phyloP scores from a whole-genome alignment of 768 basidiomycete genomes.

The Auriscalpium microsporum region DNA sequence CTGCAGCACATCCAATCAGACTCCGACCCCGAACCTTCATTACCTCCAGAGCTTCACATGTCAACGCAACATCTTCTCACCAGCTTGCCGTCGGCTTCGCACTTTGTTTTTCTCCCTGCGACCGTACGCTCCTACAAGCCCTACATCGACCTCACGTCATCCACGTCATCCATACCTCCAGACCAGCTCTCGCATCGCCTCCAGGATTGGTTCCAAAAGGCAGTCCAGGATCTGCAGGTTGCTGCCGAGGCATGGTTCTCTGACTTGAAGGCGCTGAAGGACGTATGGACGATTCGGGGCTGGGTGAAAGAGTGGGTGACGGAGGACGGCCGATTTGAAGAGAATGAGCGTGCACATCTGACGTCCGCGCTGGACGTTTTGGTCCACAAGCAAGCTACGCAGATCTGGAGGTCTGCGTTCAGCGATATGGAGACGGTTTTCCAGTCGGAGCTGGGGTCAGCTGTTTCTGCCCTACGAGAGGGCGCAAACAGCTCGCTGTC shows the following conservation, averaged over 20 bases:
- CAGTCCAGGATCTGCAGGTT: slow-evolving; percentile 35
- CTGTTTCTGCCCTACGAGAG: slow-evolving; percentile 27
- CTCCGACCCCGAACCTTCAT: slow-evolving; percentile 16
- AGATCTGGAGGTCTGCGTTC: slow-evolving; percentile 51
- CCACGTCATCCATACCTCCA: slow-evolving; percentile 43
- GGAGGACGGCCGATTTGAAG: slow-evolving; percentile 34
- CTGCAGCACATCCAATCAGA: slow-evolving; percentile 58
- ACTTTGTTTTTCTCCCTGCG: slow-evolving; percentile 68
- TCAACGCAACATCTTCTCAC: slow-evolving; percentile 62
- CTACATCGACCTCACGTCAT: slow-evolving; percentile 65
- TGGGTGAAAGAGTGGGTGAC: slow-evolving; percentile 40
- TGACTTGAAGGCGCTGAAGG: slow-evolving; percentile 48
- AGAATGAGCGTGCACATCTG: slow-evolving; percentile 38
- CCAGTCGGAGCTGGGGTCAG: slow-evolving; percentile 30
- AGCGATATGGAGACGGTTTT: slow-evolving; percentile 38
- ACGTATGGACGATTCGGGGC: slow-evolving; percentile 64
- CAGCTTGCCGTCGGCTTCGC: slow-evolving; percentile 73
- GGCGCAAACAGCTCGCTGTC: slow-evolving; percentile 17
- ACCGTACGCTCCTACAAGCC: slow-evolving; percentile 74
- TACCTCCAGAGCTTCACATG: slow-evolving; percentile 48
- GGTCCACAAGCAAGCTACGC: slow-evolving; percentile 43
- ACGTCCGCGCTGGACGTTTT: slow-evolving; percentile 41
- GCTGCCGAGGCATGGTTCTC: slow-evolving; percentile 50
- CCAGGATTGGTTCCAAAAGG: slow-evolving; percentile 55
- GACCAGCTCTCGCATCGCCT: slow-evolving; percentile 39